phyloP scores from a whole-genome alignment of 2,329 filamentous ascomycete species.

The Colletotrichum neosansevieriae region DNA sequence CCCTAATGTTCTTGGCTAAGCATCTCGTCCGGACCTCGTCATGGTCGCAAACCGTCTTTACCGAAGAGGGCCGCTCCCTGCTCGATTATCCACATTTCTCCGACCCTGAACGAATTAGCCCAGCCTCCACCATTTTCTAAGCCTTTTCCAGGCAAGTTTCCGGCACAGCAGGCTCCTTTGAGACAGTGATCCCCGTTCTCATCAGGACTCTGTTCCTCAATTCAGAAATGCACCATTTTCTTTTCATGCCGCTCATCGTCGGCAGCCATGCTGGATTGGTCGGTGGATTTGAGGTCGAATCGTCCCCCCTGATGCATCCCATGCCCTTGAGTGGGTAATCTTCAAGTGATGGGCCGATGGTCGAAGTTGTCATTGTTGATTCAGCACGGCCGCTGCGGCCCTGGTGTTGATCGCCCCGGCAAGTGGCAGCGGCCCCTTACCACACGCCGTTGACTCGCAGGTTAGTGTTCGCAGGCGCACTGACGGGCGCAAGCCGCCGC shows the following conservation, averaged over 20 bases:
- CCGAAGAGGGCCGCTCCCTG: conserved; percentile 42
- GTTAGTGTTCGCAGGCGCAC: conserved; percentile 20
- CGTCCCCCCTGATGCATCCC: conserved; percentile 2
- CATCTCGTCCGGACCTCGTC: conserved; percentile 36
- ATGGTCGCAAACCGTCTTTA: conserved; percentile 44
- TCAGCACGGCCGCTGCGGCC: conserved; percentile 31
- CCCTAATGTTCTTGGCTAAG: conserved; percentile 36
- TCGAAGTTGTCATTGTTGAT: conserved; percentile 36
- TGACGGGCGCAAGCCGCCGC: conserved; percentile 35
- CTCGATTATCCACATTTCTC: conserved; percentile 28
- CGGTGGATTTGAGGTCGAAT: conserved; percentile 3
- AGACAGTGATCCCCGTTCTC: conserved; percentile 52
- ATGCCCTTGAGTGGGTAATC: conserved; percentile 11
- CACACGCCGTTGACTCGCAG: too few species aligned
- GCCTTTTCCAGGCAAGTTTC: conserved; percentile 51
- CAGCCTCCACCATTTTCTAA: conserved; percentile 43
- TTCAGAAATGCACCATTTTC: conserved; percentile 48
- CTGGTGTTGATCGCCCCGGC: conserved; percentile 35
- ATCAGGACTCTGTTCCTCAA: conserved; percentile 50
- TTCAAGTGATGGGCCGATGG: conserved; percentile 27
- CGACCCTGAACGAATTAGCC: conserved; percentile 31
- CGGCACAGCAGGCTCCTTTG: conserved; percentile 53
- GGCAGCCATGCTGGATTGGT: conserved; percentile 23
- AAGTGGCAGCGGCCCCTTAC: conserved; percentile 25
- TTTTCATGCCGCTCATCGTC: conserved; percentile 23